Conservation (phyloP, 805 yeast species). For the Yueomyces sp. region DNA sequence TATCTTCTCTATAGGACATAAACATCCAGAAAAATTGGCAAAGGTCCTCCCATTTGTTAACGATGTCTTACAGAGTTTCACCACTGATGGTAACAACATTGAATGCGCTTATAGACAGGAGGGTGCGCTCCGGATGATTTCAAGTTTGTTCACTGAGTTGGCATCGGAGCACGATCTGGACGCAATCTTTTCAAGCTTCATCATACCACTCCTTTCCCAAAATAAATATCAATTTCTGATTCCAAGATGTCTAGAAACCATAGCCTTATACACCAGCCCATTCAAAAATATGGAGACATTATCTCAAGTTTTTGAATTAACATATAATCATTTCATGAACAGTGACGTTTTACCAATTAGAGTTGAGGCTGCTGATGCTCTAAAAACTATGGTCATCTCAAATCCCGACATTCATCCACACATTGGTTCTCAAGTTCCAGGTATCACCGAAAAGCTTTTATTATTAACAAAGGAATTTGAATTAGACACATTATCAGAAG, state of each 20-base stretch:
- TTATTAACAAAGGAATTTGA: slow-evolving; percentile 70
- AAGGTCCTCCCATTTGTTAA: slow-evolving; percentile 45
- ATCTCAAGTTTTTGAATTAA: slow-evolving; percentile 29
- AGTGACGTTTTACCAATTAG: slow-evolving; percentile 57
- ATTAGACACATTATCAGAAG: slow-evolving; percentile 70
- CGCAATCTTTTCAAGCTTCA: slow-evolving; percentile 41
- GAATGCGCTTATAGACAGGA: slow-evolving; percentile 53
- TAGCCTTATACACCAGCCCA: slow-evolving; percentile 27
- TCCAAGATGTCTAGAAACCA: slow-evolving; percentile 56
- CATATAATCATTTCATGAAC: slow-evolving; percentile 27
- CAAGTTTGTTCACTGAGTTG: slow-evolving; percentile 40
- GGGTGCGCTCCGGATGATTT: slow-evolving; percentile 69
- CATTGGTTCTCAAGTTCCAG: slow-evolving; percentile 58
- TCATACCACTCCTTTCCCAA: slow-evolving; percentile 49
- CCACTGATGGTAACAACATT: slow-evolving; percentile 22
- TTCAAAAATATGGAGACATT: slow-evolving; percentile 27
- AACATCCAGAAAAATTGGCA: slow-evolving; percentile 42
- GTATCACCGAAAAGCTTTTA: slow-evolving; percentile 68
- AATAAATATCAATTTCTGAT: slow-evolving; percentile 48
- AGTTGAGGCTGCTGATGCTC: slow-evolving; percentile 77
- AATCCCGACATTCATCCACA: slow-evolving; percentile 52
- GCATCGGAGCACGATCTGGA: slow-evolving; percentile 42
- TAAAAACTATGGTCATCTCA: slow-evolving; percentile 64
- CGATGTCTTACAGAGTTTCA: slow-evolving; percentile 28
- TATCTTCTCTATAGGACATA: slow-evolving; percentile 44